These are phyloP conservation scores for Vitis rupestris DNA, from an alignment of 164 flowering plant genomes.

Conservation along the genomic window DNA sequence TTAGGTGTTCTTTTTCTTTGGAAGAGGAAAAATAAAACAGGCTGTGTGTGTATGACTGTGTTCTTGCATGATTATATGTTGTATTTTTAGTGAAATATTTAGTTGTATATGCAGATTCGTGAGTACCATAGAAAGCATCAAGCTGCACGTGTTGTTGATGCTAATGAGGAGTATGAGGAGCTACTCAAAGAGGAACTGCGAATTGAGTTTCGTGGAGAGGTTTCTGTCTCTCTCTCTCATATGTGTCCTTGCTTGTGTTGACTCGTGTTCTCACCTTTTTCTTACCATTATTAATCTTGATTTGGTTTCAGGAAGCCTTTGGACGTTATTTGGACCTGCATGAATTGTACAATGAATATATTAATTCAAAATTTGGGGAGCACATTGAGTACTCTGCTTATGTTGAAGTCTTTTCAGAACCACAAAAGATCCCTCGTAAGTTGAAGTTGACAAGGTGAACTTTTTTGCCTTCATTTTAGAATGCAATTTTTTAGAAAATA, in stretches of 20 bases:
- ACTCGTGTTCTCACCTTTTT: not conserved
- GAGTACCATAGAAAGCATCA: slow-evolving; percentile 95
- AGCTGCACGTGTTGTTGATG: slow-evolving; percentile 82
- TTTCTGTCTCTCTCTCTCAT: slow-evolving; percentile 14
- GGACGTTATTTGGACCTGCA: slow-evolving; percentile 93
- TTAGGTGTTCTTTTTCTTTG: not conserved
- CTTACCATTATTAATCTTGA: not conserved
- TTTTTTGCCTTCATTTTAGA: not conserved
- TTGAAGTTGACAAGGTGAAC: slow-evolving; percentile 67
- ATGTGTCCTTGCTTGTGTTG: not conserved
- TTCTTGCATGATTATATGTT: not conserved
- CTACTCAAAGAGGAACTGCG: slow-evolving; percentile 86
- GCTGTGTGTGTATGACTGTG: not conserved
- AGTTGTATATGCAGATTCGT: slow-evolving; percentile 64
- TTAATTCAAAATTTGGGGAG: slow-evolving; percentile 86
- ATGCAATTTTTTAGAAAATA: too few relatives aligned
- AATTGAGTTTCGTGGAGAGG: slow-evolving; percentile 98
- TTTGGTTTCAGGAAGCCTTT: slow-evolving; percentile 68
- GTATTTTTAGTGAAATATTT: not conserved
- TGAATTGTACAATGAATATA: slow-evolving; percentile 78
- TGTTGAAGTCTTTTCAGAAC: slow-evolving; percentile 72
- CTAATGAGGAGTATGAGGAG: slow-evolving; percentile 72
- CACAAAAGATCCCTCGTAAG: slow-evolving; percentile 61
- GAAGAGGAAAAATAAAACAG: not conserved
- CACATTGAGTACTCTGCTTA: slow-evolving; percentile 78